Evolutionary conservation across 2,329 filamentous ascomycete species (phyloP).

Genomic region (Epicoccum nigrum): DNA sequence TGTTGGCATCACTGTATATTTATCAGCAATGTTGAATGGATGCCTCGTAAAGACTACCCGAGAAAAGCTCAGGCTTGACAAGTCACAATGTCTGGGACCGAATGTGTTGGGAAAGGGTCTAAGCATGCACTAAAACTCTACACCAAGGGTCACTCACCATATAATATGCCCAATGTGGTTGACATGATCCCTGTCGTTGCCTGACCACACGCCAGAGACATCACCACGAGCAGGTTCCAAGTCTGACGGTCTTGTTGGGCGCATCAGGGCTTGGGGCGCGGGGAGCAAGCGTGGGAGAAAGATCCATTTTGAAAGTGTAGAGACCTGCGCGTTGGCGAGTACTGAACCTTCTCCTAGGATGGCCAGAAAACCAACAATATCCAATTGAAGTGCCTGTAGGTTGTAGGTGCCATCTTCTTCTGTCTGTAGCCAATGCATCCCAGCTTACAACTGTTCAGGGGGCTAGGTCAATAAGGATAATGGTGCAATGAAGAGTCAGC

Average conservation of each 20-base stretch:
- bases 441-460: background rate
- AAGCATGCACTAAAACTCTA: background rate
- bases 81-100: slow-evolving; percentile 3
- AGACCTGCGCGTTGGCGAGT: slow-evolving; percentile 57
- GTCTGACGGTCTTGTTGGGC: slow-evolving; percentile 51
- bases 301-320: slow-evolving; percentile 56
- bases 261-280: slow-evolving; percentile 58
- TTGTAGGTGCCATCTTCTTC: slow-evolving; percentile 27
- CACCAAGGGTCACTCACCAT: slow-evolving; percentile 39
- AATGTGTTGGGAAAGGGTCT: slow-evolving; percentile 9
- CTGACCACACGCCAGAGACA: slow-evolving; percentile 56
- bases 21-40: background rate
- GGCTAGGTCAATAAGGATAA: background rate
- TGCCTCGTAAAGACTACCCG: background rate
- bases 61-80: background rate
- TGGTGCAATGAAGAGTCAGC: slow-evolving; percentile 12
- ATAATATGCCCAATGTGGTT: slow-evolving; percentile 58
- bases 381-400: slow-evolving; percentile 55
- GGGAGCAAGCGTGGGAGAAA: slow-evolving; percentile 58
- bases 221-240: slow-evolving; percentile 49
- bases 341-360: slow-evolving; percentile 60
- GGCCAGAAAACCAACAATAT: slow-evolving; percentile 63
- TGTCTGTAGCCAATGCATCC: slow-evolving; percentile 47
- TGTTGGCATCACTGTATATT: slow-evolving; percentile 39
- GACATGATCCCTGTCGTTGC: slow-evolving; percentile 54